Evolutionary conservation across 2,329 filamentous ascomycete genomes (phyloP).

Genomic region (Drechslera avenae): DNA sequence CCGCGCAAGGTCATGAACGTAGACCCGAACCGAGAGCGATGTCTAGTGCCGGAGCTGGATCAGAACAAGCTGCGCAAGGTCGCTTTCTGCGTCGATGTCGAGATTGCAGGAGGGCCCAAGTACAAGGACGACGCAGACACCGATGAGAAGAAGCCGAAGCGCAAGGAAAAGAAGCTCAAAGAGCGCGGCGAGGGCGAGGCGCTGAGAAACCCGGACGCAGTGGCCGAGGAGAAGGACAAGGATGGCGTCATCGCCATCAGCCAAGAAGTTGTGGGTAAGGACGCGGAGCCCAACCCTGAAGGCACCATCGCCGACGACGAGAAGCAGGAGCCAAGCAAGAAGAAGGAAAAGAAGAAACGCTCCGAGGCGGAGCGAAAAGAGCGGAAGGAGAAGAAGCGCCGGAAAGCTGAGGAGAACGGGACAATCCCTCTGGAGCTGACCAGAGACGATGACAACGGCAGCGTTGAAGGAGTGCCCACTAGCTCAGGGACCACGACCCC

Average conservation of each 20-base stretch:
- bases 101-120: slow-evolving; percentile 86
- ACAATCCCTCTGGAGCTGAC: slow-evolving; percentile 82
- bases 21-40: slow-evolving; percentile 78
- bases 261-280: slow-evolving; percentile 49
- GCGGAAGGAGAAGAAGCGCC: slow-evolving; percentile 84
- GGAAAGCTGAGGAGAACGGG: slow-evolving; percentile 85
- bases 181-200: slow-evolving; percentile 77
- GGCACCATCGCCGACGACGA: slow-evolving; percentile 42
- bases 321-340: slow-evolving; percentile 61
- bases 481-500: slow-evolving; percentile 40
- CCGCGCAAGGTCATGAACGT: slow-evolving; percentile 84
- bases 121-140: slow-evolving; percentile 67
- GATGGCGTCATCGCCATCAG: slow-evolving; percentile 42
- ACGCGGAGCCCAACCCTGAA: slow-evolving; percentile 50
- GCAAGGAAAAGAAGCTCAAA: slow-evolving; percentile 60
- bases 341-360: slow-evolving; percentile 95
- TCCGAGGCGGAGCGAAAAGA: slow-evolving; percentile 93
- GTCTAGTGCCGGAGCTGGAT: slow-evolving; percentile 77
- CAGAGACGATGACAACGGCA: slow-evolving; percentile 62
- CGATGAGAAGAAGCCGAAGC: slow-evolving; percentile 56
- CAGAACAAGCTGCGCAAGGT: slow-evolving; percentile 83
- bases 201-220: slow-evolving; percentile 67
- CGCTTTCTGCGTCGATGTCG: slow-evolving; percentile 95
- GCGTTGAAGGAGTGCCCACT: slow-evolving; percentile 24
- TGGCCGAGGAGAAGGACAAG: slow-evolving; percentile 63